Evolutionary conservation across 768 basidiomycete species (phyloP), one percentile per base, ranked within the genome.

Genomic region (Chlorophyllum brunneum): DNA sequence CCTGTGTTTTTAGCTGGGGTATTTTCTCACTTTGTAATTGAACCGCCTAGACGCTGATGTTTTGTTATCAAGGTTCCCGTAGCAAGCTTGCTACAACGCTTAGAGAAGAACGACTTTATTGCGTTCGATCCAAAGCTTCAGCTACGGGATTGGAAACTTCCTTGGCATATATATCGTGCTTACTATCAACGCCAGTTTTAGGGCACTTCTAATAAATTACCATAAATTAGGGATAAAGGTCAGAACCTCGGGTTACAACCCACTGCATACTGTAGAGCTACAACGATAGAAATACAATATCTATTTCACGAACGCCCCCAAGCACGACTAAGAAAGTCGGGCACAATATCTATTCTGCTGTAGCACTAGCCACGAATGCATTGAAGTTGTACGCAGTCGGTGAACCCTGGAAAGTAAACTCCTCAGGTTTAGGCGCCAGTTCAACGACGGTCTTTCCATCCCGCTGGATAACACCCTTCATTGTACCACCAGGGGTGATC

Each of bases 1-100:
- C 84, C 88, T 7, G 75, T 91, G 23, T 89, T 92, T 67, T 66
- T 87, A 29, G 70, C 79, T 48, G 89, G 78, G 62, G 90, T 89
- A 61, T 48, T 88, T 81, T 37, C 56, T 54, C 42, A 41, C 57
- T 51, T 59, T 59, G 47, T 62, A 52, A 54, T 47, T 36, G 51
- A 48, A 44, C 45, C 55, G 58, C 65, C 45, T 61, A 58, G 49
- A 57, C 34, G 57, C 54, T 43, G 58, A 53, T 49, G 36, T 34
- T 23, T 57, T 54, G 38, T 23, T 50, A 20, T 51, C 16, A 62
- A 91, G 88, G 75, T 89, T 31, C 85, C 89, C n/a, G 76, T 85
- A 40, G 71, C 70, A 48, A 77, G 74, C 40, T 85, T 84, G 68
- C 74, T 94, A 36, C 67, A 67, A 45, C 78, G 82, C 49, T 70